A percentile compares a stretch with the other conserved stretches of the same genome.
Evolutionary conservation across 257 asterid species (phyloP).

Genomic region (Solanum chmielewskii): DNA sequence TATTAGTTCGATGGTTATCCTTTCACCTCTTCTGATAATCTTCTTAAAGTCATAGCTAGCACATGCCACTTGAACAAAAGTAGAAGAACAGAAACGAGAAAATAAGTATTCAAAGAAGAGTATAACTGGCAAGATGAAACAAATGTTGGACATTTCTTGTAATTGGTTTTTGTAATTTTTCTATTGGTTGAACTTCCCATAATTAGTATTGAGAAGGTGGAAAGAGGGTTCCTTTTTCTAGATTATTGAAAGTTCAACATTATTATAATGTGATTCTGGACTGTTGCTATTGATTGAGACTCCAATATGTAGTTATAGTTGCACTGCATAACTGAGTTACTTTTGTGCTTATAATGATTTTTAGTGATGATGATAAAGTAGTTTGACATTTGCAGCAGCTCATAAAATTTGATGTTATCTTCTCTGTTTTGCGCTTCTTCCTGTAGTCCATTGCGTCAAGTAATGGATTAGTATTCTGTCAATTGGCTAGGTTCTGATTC

Average conservation of each 20-base stretch:
- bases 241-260: background rate
- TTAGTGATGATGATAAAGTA: background rate
- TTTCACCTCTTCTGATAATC: background rate
- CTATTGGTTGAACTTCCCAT: background rate
- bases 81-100: background rate
- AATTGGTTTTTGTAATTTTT: background rate
- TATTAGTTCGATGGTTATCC: background rate
- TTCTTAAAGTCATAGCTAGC: background rate
- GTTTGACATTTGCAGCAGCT: background rate
- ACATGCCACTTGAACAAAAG: background rate
- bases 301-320: background rate
- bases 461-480: background rate
- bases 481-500: background rate
- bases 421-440: background rate
- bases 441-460: background rate
- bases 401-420: background rate
- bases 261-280: background rate
- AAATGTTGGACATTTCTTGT: background rate
- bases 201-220: background rate
- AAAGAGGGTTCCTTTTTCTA: background rate
- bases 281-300: background rate
- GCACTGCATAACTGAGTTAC: background rate
- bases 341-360: background rate
- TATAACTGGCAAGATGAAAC: background rate
- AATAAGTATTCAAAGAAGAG: background rate